Conservation (phyloP, 2,329 filamentous ascomycete species). For the Coccinonectria pachysandricola region DNA sequence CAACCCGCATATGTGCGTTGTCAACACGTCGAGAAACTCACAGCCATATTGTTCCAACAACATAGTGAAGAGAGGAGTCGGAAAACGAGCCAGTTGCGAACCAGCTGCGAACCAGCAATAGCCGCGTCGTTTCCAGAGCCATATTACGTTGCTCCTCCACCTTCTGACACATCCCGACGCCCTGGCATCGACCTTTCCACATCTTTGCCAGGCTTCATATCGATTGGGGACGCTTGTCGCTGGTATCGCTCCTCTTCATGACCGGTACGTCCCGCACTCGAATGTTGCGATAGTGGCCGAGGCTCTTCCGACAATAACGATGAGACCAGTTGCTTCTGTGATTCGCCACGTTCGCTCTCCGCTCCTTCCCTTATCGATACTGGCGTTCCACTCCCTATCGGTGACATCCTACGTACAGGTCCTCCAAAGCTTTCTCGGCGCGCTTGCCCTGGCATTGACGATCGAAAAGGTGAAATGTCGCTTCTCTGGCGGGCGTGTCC, state of each 20-base stretch:
- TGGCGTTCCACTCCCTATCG: constrained; percentile 15
- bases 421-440: constrained; percentile 18
- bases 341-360: constrained; percentile 18
- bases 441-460: constrained; percentile 13
- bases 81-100: too few species aligned
- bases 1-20: too few species aligned
- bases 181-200: constrained; percentile 7
- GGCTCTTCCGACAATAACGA: constrained; percentile 22
- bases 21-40: too few species aligned
- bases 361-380: constrained; percentile 13
- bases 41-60: too few species aligned
- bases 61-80: too few species aligned
- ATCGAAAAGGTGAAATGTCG: constrained; percentile 26
- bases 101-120: too few species aligned
- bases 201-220: constrained; percentile 5
- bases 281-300: constrained; percentile 7
- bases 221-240: constrained; percentile 8
- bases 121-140: too few species aligned
- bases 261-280: constrained; percentile 3
- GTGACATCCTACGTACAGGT: constrained; percentile 15
- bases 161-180: constrained; percentile 10
- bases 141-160: constrained; percentile 7
- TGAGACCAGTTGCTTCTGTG: constrained; percentile 24
- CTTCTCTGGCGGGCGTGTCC: constrained; percentile 28
- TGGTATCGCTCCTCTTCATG: constrained; percentile 9